A percentile compares a stretch with the other conserved stretches of the same genome.
phyloP scores from a whole-genome alignment of 176 grass and related monocot species.

The Carex parvula region DNA sequence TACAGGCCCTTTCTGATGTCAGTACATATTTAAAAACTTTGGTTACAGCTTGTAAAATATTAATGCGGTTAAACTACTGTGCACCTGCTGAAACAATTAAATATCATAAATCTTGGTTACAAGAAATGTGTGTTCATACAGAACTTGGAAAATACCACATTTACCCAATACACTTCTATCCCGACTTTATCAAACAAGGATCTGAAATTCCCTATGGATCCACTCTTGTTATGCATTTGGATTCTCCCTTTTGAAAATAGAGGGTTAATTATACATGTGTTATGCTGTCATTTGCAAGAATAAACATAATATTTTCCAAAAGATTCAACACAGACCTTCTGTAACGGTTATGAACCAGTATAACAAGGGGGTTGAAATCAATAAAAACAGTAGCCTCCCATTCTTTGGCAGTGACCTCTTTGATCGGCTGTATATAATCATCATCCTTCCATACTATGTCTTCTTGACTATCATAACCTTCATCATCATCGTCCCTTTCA shows the following conservation, averaged over 20 bases:
- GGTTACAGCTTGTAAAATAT: neutral
- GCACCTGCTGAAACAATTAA: neutral
- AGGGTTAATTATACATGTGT: neutral
- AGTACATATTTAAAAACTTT: neutral
- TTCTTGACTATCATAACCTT: conserved; percentile 42
- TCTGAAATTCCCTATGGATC: neutral
- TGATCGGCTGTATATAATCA: conserved; percentile 64
- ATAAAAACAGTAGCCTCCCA: conserved; percentile 85
- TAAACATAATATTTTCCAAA: neutral
- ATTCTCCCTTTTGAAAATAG: neutral
- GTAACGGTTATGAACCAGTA: conserved; percentile 88
- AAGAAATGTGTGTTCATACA: neutral
- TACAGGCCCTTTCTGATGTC: neutral
- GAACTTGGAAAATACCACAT: neutral
- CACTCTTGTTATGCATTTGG: neutral
- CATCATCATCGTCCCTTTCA: conserved; percentile 46
- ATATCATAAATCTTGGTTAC: neutral
- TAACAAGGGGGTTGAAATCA: conserved; percentile 72
- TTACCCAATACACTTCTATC: neutral
- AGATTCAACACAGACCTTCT: conserved; percentile 41
- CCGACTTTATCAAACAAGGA: neutral
- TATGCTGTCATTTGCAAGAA: neutral
- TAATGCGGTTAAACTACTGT: neutral
- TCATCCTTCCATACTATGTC: conserved; percentile 88
- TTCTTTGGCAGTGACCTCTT: conserved; percentile 59